Evolutionary conservation across 192 early-diverging fungal genomes (phyloP).

Genomic region (Linnemannia elongata): DNA sequence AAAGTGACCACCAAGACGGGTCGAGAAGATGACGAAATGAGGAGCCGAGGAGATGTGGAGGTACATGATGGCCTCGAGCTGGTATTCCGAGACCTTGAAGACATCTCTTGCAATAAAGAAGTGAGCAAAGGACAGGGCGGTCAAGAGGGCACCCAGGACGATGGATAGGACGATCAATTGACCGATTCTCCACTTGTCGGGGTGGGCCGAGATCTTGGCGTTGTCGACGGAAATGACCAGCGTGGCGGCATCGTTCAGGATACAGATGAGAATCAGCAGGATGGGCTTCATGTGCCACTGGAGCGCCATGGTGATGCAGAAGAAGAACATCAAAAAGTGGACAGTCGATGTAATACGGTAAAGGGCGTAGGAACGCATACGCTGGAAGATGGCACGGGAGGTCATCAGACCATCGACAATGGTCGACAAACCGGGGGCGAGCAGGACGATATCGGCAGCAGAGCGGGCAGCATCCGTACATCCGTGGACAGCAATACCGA

Average conservation of each 20-base stretch:
- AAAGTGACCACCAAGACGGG: conserved; percentile 86
- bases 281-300: conserved; percentile 87
- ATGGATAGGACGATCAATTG: conserved; percentile 89
- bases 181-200: conserved; percentile 97
- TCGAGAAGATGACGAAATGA: conserved; percentile 97
- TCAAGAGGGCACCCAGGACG: conserved; percentile 82
- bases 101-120: conserved; percentile 86
- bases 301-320: conserved; percentile 87
- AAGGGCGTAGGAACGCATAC: conserved; percentile 94
- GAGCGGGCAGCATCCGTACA: conserved; percentile 97
- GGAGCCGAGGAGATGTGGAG: conserved; percentile 92
- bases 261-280: conserved; percentile 90
- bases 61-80: conserved; percentile 94
- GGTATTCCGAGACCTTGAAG: conserved; percentile 63
- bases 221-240: conserved; percentile 96
- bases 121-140: conserved; percentile 83
- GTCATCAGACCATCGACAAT: conserved; percentile 94
- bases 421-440: conserved; percentile 90
- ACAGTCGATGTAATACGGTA: conserved; percentile 97
- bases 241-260: conserved; percentile 93
- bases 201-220: conserved; percentile 89
- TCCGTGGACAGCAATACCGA: conserved; percentile 96
- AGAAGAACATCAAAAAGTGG: conserved; percentile 98
- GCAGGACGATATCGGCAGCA: conserved; percentile 96
- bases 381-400: conserved; percentile 95